phyloP scores from a whole-genome alignment of 371 early-diverging fungal species.

The Catenaria anguillulae region DNA sequence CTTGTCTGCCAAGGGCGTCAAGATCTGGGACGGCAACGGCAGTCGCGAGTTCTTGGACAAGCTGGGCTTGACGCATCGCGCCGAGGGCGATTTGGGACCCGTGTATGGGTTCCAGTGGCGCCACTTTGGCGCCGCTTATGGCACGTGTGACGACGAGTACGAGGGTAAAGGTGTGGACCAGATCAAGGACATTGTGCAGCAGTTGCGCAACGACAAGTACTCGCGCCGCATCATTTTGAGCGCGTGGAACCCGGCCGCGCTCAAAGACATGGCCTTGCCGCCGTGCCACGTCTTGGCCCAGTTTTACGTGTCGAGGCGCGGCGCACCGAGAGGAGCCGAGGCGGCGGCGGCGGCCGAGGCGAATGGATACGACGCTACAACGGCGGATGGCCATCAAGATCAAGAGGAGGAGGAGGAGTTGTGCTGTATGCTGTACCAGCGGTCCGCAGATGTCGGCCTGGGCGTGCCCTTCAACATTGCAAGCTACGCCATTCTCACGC shows the following conservation, averaged over 20 bases:
- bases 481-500: constrained; percentile 86
- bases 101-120: constrained; percentile 99
- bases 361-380: not conserved
- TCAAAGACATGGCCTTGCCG: constrained; percentile 79
- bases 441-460: constrained; percentile 97
- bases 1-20: constrained; percentile 65
- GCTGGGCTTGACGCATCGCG: constrained; percentile 59
- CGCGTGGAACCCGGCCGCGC: constrained; percentile 97
- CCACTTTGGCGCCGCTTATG: constrained; percentile 95
- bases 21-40: constrained; percentile 98
- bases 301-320: constrained; percentile 51
- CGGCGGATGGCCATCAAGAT: too few species aligned
- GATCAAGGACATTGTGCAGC: constrained; percentile 75
- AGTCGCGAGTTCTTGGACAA: constrained; percentile 81
- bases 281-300: constrained; percentile 95
- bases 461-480: constrained; percentile 99
- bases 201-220: constrained; percentile 63
- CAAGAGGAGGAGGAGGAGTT: constrained; percentile 25
- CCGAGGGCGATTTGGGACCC: constrained; percentile 94
- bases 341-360: constrained; percentile 5
- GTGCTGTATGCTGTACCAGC: constrained; percentile 94
- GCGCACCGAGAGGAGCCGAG: constrained; percentile 3
- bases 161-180: constrained; percentile 93
- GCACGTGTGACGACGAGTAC: constrained; percentile 76
- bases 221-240: constrained; percentile 87